Base-by-base conservation (phyloP, 1,284 basidiomycete genomes). In the Fomitopsis betulina region DNA sequence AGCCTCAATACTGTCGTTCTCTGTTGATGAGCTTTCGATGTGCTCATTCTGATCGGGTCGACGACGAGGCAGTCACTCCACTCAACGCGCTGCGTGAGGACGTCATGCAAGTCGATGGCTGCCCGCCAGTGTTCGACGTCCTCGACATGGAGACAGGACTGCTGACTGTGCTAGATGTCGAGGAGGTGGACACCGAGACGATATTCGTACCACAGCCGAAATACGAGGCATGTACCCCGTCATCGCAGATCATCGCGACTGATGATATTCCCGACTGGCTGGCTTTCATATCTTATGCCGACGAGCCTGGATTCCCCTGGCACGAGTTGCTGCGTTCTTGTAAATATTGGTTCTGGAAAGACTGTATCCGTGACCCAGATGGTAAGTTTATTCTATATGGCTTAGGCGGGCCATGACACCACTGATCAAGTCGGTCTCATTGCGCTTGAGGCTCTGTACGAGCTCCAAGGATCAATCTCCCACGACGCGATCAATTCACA, bases 351-450 rank as follows among this genome's bases (percentile, higher is more conserved):
- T 63, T 56, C 2, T 80, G 79, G 79, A 73, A 76, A 57, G 58
- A 57, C 3, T 63, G 68, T 5, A 71, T 71, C 54, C 57, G 55
- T 3, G 75, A 80, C 63, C 77, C 78, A 1, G 79, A 81, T 59
- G 60, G 79, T 81, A 56, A 64, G 75, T 15, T 70, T 25, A 5
- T 27, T 39, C 9, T 43, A 32, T 17, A 10, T 40, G 1, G n/a
- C 15, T 51, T 6, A n/a, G 19, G 17, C 15, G 15, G 15, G 39
- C n/a, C 21, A 13, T 47, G 23, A 47, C n/a, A 15, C 2, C 15
- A 47, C 5, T 47, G 45, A 30, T 47, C 3, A 13, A 77, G 76
- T 65, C 43, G 74, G 75, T 56, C 62, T 72, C 10, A 73, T 79
- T 17, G 69, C 35, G 3, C 35, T 37, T 9, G 35, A 37, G 13